Percentiles rank a stretch among this genome's conserved stretches.
Conservation (phyloP, 1,139 yeast species). For the Yamadazyma sp. region DNA sequence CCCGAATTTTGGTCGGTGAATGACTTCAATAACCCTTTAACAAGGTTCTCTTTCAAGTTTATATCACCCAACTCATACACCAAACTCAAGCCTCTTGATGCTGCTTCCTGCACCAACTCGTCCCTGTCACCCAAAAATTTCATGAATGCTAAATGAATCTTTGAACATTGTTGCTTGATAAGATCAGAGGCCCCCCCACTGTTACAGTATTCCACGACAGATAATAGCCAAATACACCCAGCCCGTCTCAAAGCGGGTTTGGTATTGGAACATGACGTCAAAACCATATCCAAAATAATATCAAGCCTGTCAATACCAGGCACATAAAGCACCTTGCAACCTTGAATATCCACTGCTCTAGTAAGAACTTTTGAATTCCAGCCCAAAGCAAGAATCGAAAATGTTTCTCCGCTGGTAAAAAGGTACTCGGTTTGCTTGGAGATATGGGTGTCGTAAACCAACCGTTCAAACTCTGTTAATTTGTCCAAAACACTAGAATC, state of each 20-base stretch:
- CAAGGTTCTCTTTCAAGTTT: constrained; percentile 69
- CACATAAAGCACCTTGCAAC: constrained; percentile 20
- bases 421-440: constrained; percentile 73
- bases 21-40: constrained; percentile 71
- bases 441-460: constrained; percentile 56
- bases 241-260: constrained; percentile 76
- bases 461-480: constrained; percentile 37
- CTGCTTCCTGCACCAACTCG: constrained; percentile 86
- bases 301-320: constrained; percentile 28
- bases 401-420: constrained; percentile 83
- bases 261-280: constrained; percentile 57
- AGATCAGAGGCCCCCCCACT: constrained; percentile 40
- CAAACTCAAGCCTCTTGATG: constrained; percentile 82
- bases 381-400: constrained; percentile 70
- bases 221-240: constrained; percentile 83
- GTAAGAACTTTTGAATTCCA: constrained; percentile 66
- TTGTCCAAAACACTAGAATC: constrained; percentile 12
- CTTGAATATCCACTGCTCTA: constrained; percentile 53
- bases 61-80: constrained; percentile 76
- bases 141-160: constrained; percentile 74
- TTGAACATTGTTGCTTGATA: constrained; percentile 46
- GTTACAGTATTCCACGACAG: constrained; percentile 76
- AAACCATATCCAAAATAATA: constrained; percentile 44
- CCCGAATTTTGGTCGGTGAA: constrained; percentile 72
- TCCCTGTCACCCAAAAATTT: constrained; percentile 75